Conservation (phyloP, 176 grass and related monocot genomes). For the Dactylis glomerata region DNA sequence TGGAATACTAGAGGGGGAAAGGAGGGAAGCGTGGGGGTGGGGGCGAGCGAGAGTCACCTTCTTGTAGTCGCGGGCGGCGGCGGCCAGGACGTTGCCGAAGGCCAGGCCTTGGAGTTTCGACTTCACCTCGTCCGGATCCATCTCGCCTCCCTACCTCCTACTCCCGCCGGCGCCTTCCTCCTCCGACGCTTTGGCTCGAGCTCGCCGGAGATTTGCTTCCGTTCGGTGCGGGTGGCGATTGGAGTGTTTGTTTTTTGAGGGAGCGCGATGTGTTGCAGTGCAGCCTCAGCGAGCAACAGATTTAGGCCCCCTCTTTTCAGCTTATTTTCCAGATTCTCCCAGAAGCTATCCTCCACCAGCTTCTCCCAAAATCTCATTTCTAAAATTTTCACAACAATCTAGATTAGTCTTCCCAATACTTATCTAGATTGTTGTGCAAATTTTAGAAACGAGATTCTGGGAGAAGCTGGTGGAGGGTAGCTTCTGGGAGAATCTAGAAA, state of each 20-base stretch:
- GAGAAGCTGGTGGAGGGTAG: too few relatives aligned
- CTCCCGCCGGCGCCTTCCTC: background rate
- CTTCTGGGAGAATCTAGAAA: too few relatives aligned
- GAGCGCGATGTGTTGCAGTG: background rate
- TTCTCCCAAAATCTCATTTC: too few relatives aligned
- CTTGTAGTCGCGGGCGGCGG: conserved; percentile 88
- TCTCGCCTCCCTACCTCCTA: conserved; percentile 13
- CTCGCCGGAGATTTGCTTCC: conserved; percentile 24
- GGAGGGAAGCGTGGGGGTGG: too few relatives aligned
- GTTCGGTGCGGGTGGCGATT: background rate
- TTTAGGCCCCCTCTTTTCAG: too few relatives aligned
- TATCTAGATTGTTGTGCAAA: too few relatives aligned
- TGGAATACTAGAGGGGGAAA: background rate
- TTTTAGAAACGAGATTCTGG: too few relatives aligned
- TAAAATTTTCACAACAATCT: too few relatives aligned
- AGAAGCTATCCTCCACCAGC: too few relatives aligned
- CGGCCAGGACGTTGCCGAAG: conserved; percentile 82
- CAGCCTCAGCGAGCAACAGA: background rate
- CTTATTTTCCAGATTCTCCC: too few relatives aligned
- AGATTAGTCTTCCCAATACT: too few relatives aligned
- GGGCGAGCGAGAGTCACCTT: conserved; percentile 46
- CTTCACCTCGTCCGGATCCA: conserved; percentile 82
- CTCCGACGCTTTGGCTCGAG: background rate
- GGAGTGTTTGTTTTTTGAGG: background rate
- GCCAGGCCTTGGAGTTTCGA: conserved; percentile 76